Conservation (phyloP, 768 basidiomycete species). For the Trametes maxima region DNA sequence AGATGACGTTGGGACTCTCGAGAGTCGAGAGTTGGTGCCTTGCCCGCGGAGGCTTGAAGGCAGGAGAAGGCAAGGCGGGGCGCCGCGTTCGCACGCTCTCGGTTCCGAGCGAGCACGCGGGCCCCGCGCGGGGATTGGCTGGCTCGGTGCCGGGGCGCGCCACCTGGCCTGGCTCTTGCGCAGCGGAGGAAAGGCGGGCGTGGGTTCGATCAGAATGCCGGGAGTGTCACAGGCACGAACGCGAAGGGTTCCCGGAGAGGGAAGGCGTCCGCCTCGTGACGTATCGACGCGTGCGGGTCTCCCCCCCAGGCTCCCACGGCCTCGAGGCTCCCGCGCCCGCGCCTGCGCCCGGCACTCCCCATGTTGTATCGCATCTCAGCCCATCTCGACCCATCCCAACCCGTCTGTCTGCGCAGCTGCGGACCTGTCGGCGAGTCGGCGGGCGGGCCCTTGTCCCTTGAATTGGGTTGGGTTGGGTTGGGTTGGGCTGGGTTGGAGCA, state of each 20-base stretch:
- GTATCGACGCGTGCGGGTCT: conserved; percentile 1
- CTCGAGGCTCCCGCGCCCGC: conserved; percentile 1
- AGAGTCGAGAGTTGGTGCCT: too few relatives aligned
- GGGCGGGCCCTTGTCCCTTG: too few relatives aligned
- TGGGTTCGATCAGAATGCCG: conserved; percentile 13
- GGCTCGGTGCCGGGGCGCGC: conserved; percentile 8
- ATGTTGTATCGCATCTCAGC: too few relatives aligned
- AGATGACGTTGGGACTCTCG: too few relatives aligned
- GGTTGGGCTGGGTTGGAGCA: neutral
- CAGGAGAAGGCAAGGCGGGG: neutral
- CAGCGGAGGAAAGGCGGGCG: conserved; percentile 8
- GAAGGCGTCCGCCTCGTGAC: conserved; percentile 13
- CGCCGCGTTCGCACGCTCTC: conserved; percentile 20
- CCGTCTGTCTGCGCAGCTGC: too few relatives aligned
- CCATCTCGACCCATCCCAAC: too few relatives aligned
- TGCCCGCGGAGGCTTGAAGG: too few relatives aligned
- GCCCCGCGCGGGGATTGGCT: conserved; percentile 5
- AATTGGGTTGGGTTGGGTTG: too few relatives aligned
- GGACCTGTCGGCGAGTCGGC: too few relatives aligned
- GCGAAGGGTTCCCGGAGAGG: neutral
- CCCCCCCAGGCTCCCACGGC: conserved; percentile 10
- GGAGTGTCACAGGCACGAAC: neutral
- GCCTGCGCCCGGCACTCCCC: too few relatives aligned
- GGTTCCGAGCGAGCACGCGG: conserved; percentile 19
- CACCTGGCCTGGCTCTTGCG: neutral